Evolutionary conservation across 768 basidiomycete species (phyloP).

Genomic region (Amanita rimosa): DNA sequence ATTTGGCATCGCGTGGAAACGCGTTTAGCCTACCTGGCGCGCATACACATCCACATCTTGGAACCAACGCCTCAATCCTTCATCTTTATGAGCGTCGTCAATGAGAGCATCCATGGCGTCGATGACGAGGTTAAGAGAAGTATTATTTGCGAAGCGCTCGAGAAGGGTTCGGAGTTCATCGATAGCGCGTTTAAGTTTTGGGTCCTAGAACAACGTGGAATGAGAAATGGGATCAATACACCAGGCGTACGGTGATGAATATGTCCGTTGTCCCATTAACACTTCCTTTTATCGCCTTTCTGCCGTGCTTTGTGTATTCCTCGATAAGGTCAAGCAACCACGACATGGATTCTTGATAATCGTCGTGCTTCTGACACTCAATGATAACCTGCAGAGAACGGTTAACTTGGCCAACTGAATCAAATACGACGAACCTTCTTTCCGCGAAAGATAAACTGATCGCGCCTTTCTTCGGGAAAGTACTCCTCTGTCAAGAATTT

Average conservation of each 20-base stretch:
- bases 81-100: conserved; percentile 64
- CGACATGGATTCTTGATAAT: conserved; percentile 74
- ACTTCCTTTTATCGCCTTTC: conserved; percentile 14
- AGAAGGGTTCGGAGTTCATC: conserved; percentile 68
- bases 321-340: conserved; percentile 60
- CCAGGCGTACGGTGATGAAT: not conserved
- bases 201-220: conserved; percentile 26
- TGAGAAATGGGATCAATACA: not conserved
- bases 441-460: conserved; percentile 85
- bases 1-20: not conserved
- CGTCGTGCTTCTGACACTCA: conserved; percentile 86
- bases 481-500: conserved; percentile 71
- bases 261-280: conserved; percentile 11
- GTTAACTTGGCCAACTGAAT: not conserved
- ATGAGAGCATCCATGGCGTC: conserved; percentile 64
- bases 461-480: conserved; percentile 83
- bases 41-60: conserved; percentile 45
- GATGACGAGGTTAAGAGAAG: conserved; percentile 54
- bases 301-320: conserved; percentile 48
- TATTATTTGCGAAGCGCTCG: conserved; percentile 81
- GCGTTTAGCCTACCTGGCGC: conserved; percentile 37
- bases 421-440: conserved; percentile 59
- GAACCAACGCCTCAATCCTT: conserved; percentile 70
- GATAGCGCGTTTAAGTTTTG: conserved; percentile 42
- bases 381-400: conserved; percentile 49